Conservation (phyloP, 2,329 filamentous ascomycete genomes). For the Mycosphaerelloides madeirae region DNA sequence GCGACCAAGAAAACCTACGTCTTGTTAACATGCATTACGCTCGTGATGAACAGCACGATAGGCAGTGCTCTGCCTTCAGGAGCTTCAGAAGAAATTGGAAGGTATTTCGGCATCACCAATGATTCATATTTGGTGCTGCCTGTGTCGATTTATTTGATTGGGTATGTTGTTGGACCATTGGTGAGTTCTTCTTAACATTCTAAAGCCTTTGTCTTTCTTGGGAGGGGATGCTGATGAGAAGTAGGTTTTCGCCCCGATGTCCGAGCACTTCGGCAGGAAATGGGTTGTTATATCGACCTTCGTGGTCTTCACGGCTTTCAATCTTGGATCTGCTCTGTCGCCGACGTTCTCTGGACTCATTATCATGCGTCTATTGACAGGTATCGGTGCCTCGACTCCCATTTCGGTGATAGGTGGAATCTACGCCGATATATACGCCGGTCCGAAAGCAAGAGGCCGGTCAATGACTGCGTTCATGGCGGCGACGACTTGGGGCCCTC, state of each 20-base stretch:
- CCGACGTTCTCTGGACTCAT: constrained; percentile 43
- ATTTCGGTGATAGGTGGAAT: constrained; percentile 59
- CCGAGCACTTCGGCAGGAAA: constrained; percentile 44
- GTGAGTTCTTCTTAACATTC: constrained; percentile 8
- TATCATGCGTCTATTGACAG: constrained; percentile 41
- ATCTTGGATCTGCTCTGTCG: constrained; percentile 41
- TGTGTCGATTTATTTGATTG: constrained; percentile 48
- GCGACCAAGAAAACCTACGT: constrained; percentile 50
- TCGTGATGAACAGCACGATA: constrained; percentile 65
- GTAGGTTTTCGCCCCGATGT: constrained; percentile 39
- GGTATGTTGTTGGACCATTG: constrained; percentile 43
- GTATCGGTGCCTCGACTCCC: constrained; percentile 42
- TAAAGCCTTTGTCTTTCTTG: neutral
- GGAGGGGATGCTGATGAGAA: neutral
- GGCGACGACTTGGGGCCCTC: constrained; percentile 61
- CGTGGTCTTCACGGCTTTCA: constrained; percentile 42
- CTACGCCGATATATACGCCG: constrained; percentile 61
- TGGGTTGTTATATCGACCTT: constrained; percentile 50
- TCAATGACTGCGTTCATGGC: constrained; percentile 63
- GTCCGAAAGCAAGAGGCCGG: constrained; percentile 53
- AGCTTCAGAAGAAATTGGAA: constrained; percentile 54
- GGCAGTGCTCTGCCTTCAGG: constrained; percentile 61
- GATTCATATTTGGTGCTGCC: constrained; percentile 43
- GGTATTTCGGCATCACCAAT: constrained; percentile 53
- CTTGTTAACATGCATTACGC: constrained; percentile 51